phyloP scores from a whole-genome alignment of 139 green algal genomes.

The Protoeuglena noctilucae region DNA sequence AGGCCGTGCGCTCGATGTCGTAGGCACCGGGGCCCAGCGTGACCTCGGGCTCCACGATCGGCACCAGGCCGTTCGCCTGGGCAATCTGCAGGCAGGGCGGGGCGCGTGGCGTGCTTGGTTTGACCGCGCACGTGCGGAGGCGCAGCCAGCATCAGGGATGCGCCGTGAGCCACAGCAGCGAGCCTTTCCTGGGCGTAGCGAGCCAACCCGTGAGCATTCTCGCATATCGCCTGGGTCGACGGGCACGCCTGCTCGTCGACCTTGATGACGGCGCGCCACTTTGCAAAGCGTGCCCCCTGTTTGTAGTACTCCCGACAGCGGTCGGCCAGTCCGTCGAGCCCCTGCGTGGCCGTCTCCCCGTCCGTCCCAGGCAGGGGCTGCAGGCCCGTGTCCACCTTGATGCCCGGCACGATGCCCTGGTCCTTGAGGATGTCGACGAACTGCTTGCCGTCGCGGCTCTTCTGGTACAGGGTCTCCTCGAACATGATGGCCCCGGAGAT shows the following conservation, averaged over 20 bases:
- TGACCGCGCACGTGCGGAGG: not conserved
- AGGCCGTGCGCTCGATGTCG: constrained; percentile 66
- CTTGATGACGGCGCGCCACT: constrained; percentile 76
- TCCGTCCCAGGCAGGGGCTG: constrained; percentile 24
- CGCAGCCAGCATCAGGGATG: not conserved
- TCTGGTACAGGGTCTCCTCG: constrained; percentile 85
- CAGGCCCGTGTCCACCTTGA: constrained; percentile 78
- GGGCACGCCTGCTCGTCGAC: constrained; percentile 40
- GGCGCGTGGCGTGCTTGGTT: too few relatives aligned
- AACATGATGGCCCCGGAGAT: constrained; percentile 89
- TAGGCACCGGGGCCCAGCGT: constrained; percentile 56
- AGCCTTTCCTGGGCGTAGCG: constrained; percentile 78
- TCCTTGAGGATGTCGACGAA: constrained; percentile 50
- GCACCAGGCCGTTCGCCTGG: constrained; percentile 61
- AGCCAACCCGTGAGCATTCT: constrained; percentile 79
- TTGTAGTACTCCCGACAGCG: constrained; percentile 48
- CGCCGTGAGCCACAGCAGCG: constrained; percentile 10
- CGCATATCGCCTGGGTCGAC: constrained; percentile 55
- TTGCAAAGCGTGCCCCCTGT: constrained; percentile 76
- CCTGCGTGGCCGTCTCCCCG: constrained; percentile 40
- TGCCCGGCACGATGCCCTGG: constrained; percentile 56
- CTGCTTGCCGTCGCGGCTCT: constrained; percentile 21
- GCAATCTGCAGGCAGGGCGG: too few relatives aligned
- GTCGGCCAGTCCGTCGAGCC: constrained; percentile 55
- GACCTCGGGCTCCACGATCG: constrained; percentile 90